Percentiles rank a stretch among this genome's conserved stretches.
Evolutionary conservation across 768 basidiomycete genomes (phyloP).

Genomic region (Roridomyces roridus): DNA sequence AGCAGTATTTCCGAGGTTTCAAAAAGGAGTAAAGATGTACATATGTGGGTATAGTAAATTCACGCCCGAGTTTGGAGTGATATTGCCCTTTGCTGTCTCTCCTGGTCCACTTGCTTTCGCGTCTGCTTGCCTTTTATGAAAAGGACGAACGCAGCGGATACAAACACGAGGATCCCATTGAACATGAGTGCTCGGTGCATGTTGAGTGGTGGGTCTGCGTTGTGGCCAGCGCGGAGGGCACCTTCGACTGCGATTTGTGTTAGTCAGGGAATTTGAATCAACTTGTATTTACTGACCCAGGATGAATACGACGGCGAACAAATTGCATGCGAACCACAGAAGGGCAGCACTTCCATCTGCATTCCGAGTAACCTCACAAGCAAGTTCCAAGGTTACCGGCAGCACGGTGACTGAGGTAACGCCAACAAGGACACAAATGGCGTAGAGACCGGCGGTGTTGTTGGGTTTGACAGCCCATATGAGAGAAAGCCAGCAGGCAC

Average conservation of each 20-base stretch:
- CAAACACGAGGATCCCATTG: conserved; percentile 58
- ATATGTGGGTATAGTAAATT: neutral
- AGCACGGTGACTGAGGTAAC: conserved; percentile 70
- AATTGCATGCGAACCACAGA: conserved; percentile 77
- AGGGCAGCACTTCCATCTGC: conserved; percentile 79
- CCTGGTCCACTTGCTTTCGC: conserved; percentile 67
- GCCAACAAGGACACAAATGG: conserved; percentile 74
- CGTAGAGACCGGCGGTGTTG: conserved; percentile 65
- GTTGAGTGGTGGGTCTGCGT: conserved; percentile 73
- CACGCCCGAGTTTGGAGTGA: conserved; percentile 13
- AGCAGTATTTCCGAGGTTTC: conserved; percentile 89
- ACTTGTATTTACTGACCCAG: conserved; percentile 30
- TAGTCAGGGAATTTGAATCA: neutral
- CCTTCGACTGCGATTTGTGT: conserved; percentile 53
- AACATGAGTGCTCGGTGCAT: conserved; percentile 76
- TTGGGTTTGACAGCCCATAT: conserved; percentile 80
- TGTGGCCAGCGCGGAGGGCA: conserved; percentile 66
- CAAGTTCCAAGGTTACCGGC: conserved; percentile 79
- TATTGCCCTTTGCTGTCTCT: conserved; percentile 38
- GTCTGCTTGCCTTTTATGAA: conserved; percentile 65
- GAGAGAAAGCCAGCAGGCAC: conserved; percentile 69
- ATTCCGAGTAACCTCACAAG: conserved; percentile 80
- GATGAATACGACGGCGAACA: conserved; percentile 53
- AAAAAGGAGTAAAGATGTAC: conserved; percentile 42
- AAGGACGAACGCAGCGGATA: conserved; percentile 47